These are phyloP conservation scores for Drechslera avenae DNA, from an alignment of 2,329 filamentous ascomycete species.

Conservation along the genomic window DNA sequence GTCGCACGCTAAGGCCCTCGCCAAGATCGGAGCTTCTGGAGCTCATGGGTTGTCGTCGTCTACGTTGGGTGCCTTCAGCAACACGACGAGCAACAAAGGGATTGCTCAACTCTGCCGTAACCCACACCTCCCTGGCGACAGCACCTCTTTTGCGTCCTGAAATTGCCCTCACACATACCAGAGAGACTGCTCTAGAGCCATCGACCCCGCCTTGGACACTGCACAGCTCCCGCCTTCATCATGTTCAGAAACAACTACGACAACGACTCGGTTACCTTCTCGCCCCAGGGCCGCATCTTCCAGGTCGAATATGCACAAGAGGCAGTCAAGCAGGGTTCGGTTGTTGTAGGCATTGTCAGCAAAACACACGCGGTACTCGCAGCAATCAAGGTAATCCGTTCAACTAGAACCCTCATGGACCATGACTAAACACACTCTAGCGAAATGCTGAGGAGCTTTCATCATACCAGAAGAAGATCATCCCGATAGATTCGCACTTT, in stretches of 20 bases:
- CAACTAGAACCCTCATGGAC: not conserved
- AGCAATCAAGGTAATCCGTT: constrained; percentile 79
- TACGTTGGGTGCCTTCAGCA: constrained; percentile 32
- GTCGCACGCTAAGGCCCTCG: constrained; percentile 9
- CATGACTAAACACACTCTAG: constrained; percentile 55
- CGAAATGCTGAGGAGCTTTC: constrained; percentile 99
- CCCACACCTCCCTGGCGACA: not conserved
- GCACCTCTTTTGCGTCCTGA: not conserved
- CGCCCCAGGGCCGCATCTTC: constrained; percentile 98
- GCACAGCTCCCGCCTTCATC: constrained; percentile 49
- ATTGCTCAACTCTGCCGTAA: constrained; percentile 10
- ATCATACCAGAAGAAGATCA: constrained; percentile 99
- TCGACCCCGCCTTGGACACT: constrained; percentile 4
- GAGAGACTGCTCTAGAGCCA: not conserved
- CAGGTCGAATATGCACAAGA: constrained; percentile 99
- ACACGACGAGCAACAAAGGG: constrained; percentile 15
- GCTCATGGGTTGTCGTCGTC: constrained; percentile 29
- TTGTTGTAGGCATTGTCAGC: constrained; percentile 95
- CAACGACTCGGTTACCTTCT: constrained; percentile 99
- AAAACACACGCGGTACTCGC: constrained; percentile 97
- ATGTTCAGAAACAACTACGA: constrained; percentile 99
- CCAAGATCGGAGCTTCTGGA: constrained; percentile 17
- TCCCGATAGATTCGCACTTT: constrained; percentile 92
- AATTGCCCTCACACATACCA: too few relatives aligned
- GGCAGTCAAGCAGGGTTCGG: constrained; percentile 98